Conservation (phyloP, 306 rosid species). For the Castanea sativa region DNA sequence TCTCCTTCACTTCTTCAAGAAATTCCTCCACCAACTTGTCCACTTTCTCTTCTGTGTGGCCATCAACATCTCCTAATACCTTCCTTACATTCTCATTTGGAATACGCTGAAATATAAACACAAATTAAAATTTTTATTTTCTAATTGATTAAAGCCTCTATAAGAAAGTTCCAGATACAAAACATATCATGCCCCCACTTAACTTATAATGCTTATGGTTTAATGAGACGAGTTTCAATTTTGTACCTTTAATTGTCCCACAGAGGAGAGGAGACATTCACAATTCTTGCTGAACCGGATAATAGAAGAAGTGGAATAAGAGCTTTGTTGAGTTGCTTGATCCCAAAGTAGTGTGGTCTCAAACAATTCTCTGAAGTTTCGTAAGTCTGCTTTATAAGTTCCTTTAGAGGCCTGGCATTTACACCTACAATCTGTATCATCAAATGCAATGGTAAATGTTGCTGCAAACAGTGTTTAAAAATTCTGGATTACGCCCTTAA, state of each 20-base stretch:
- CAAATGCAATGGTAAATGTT: not conserved
- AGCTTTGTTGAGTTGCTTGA: not conserved
- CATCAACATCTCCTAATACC: not conserved
- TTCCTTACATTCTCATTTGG: not conserved
- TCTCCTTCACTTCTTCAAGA: not conserved
- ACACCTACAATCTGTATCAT: not conserved
- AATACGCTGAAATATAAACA: not conserved
- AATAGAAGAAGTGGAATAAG: not conserved
- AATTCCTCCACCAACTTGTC: not conserved
- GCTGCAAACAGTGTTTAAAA: no score
- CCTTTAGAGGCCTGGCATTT: not conserved
- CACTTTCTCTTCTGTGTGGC: conserved; percentile 1
- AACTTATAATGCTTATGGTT: no score
- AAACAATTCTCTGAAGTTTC: not conserved
- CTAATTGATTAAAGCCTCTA: no score
- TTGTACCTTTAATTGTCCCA: not conserved
- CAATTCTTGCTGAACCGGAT: not conserved
- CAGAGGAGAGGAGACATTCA: not conserved
- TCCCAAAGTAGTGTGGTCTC: not conserved
- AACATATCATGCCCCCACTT: no score
- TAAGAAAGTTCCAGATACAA: no score
- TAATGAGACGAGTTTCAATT: not conserved
- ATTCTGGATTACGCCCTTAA: no score
- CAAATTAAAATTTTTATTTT: no score
- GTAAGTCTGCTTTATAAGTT: not conserved